A percentile compares a stretch with the other conserved stretches of the same genome.
These are phyloP conservation scores for Linum lewisii DNA, from an alignment of 345 rosid genomes.

Conservation along the genomic window DNA sequence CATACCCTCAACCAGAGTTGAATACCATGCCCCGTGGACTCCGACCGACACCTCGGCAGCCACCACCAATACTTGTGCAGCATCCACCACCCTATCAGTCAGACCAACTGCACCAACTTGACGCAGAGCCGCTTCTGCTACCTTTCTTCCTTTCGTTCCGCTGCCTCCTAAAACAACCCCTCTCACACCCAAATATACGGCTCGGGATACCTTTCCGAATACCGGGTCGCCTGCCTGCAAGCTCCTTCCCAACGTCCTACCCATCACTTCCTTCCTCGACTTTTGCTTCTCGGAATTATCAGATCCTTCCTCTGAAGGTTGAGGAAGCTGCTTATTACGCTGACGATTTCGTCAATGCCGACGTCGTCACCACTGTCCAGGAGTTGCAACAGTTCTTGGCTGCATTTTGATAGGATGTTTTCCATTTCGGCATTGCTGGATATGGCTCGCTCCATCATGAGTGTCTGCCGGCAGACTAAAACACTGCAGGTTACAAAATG, in stretches of 20 bases:
- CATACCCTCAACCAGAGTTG: constrained; percentile 28
- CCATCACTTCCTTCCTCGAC: constrained; percentile 48
- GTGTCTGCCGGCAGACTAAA: constrained; percentile 69
- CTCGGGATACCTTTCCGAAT: constrained; percentile 55
- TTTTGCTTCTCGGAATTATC: constrained; percentile 24
- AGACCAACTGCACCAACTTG: constrained; percentile 49
- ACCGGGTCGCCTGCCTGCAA: constrained; percentile 70
- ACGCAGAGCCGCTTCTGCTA: constrained; percentile 49
- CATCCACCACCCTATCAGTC: constrained; percentile 48
- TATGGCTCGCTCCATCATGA: constrained; percentile 41
- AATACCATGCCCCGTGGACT: constrained; percentile 69
- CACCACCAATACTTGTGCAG: constrained; percentile 45
- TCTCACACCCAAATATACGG: constrained; percentile 54
- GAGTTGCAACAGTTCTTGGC: constrained; percentile 33
- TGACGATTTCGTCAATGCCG: constrained; percentile 52
- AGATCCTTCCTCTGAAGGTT: constrained; percentile 15
- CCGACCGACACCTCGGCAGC: constrained; percentile 50
- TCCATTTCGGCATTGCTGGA: constrained; percentile 48
- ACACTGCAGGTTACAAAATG: constrained; percentile 35
- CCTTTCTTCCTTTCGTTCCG: constrained; percentile 37
- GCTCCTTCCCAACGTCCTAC: constrained; percentile 57
- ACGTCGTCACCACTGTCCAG: constrained; percentile 40
- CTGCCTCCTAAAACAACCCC: constrained; percentile 62
- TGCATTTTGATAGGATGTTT: constrained; percentile 31
- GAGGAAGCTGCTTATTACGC: constrained; percentile 27